Percentiles rank a stretch among this genome's conserved stretches.
Evolutionary conservation across 2,329 filamentous ascomycete species (phyloP).

Genomic region (Apiospora malaysiana): DNA sequence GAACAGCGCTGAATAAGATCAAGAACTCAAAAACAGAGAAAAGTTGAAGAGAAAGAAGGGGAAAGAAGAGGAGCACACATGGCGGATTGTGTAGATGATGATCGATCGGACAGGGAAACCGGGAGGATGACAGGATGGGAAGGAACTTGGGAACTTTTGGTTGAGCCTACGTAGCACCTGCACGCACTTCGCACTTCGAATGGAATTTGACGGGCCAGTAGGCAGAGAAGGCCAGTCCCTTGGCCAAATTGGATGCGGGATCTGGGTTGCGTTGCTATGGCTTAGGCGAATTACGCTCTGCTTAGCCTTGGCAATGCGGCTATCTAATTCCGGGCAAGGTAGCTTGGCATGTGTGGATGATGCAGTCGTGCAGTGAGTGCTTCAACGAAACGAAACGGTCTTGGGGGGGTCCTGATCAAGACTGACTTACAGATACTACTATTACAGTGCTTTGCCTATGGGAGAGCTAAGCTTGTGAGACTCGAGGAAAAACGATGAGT

Average conservation of each 20-base stretch:
- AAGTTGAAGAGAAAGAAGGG: neutral
- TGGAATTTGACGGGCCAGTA: neutral
- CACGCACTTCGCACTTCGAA: neutral
- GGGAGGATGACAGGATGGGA: slow-evolving; percentile 7
- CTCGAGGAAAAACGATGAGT: slow-evolving; percentile 3
- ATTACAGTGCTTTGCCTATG: too few relatives aligned
- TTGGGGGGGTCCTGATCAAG: neutral
- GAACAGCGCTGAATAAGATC: neutral
- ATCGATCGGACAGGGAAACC: neutral
- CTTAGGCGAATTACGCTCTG: neutral
- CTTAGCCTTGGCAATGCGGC: neutral
- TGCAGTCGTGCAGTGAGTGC: slow-evolving; percentile 1
- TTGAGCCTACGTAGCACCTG: neutral
- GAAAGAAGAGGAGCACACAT: neutral
- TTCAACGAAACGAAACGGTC: slow-evolving; percentile 9
- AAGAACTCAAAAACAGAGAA: neutral
- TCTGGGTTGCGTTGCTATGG: slow-evolving; percentile 5
- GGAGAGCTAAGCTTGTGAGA: neutral
- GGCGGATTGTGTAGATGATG: neutral
- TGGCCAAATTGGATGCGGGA: slow-evolving; percentile 1
- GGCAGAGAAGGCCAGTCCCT: neutral
- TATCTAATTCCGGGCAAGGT: slow-evolving; percentile 2
- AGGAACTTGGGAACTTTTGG: neutral
- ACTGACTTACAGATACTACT: neutral
- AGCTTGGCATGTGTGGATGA: slow-evolving; percentile 17